Conservation (phyloP, 2,329 filamentous ascomycete genomes). For the Colletotrichum navitas region DNA sequence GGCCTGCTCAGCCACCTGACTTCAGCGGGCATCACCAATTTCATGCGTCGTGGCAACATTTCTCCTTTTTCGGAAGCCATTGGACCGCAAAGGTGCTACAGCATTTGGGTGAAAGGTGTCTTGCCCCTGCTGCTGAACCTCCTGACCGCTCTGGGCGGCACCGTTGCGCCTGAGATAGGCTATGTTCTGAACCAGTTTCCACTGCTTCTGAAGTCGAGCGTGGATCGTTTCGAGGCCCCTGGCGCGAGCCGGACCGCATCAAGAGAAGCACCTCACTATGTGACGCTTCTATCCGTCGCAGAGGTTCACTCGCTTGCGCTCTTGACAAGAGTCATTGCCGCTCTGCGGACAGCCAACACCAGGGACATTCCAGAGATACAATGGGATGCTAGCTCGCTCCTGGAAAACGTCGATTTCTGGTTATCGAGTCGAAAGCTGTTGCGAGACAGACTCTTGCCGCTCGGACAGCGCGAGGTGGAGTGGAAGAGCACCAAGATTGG, state of each 20-base stretch:
- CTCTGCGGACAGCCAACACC: slow-evolving; percentile 73
- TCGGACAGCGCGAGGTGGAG: slow-evolving; percentile 78
- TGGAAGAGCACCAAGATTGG: slow-evolving; percentile 62
- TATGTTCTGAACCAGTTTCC: slow-evolving; percentile 93
- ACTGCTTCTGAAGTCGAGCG: slow-evolving; percentile 78
- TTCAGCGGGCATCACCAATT: slow-evolving; percentile 81
- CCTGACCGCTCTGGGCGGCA: slow-evolving; percentile 82
- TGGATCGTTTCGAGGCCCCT: slow-evolving; percentile 77
- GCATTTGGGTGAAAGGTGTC: slow-evolving; percentile 90
- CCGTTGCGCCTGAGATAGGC: slow-evolving; percentile 85
- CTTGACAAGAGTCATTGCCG: slow-evolving; percentile 78
- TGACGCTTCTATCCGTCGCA: slow-evolving; percentile 79
- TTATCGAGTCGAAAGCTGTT: slow-evolving; percentile 77
- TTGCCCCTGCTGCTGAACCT: slow-evolving; percentile 91
- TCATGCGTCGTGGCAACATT: slow-evolving; percentile 78
- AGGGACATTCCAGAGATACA: slow-evolving; percentile 79
- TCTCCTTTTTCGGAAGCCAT: slow-evolving; percentile 83
- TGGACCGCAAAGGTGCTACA: slow-evolving; percentile 80
- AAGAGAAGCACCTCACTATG: slow-evolving; percentile 66
- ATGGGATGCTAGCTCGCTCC: slow-evolving; percentile 79
- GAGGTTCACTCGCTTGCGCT: slow-evolving; percentile 86
- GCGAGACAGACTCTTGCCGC: slow-evolving; percentile 78
- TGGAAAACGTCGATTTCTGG: slow-evolving; percentile 88
- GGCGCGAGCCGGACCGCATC: slow-evolving; percentile 65
- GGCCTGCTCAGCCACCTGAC: slow-evolving; percentile 84